phyloP scores from a whole-genome alignment of 305 asterid species.

The Fraxinus nigra region DNA sequence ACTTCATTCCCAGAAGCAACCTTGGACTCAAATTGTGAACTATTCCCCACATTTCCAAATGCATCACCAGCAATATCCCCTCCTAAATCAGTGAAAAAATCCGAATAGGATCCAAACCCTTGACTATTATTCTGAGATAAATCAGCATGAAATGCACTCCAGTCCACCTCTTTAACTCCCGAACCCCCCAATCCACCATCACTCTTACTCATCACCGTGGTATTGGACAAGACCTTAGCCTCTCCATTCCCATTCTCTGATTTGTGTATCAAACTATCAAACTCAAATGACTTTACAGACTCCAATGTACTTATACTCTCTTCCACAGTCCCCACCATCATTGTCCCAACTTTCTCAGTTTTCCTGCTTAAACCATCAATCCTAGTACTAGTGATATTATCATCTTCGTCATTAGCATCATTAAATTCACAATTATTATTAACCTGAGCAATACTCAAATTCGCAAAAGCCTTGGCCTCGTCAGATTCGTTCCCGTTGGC shows the following conservation, averaged over 20 bases:
- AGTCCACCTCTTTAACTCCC: constrained; percentile 46
- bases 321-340: constrained; percentile 5
- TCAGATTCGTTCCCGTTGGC: constrained; percentile 57
- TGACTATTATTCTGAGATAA: constrained; percentile 38
- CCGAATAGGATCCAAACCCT: constrained; percentile 78
- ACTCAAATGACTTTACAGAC: constrained; percentile 19
- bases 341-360: neutral
- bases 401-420: constrained; percentile 18
- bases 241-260: constrained; percentile 20
- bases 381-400: neutral
- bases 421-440: constrained; percentile 34
- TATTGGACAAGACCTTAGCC: constrained; percentile 14
- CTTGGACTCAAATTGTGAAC: constrained; percentile 30
- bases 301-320: constrained; percentile 18
- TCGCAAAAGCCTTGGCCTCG: constrained; percentile 66
- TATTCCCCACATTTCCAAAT: constrained; percentile 32
- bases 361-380: neutral
- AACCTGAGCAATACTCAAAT: constrained; percentile 49
- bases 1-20: constrained; percentile 34
- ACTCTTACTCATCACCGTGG: constrained; percentile 5
- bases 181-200: constrained; percentile 24
- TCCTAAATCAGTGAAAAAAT: constrained; percentile 64
- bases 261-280: constrained; percentile 19
- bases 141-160: constrained; percentile 43
- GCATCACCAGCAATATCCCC: constrained; percentile 48